These are phyloP conservation scores for Neopestalotiopsis sp. DNA, from an alignment of 2,329 filamentous ascomycete species.

Conservation along the genomic window DNA sequence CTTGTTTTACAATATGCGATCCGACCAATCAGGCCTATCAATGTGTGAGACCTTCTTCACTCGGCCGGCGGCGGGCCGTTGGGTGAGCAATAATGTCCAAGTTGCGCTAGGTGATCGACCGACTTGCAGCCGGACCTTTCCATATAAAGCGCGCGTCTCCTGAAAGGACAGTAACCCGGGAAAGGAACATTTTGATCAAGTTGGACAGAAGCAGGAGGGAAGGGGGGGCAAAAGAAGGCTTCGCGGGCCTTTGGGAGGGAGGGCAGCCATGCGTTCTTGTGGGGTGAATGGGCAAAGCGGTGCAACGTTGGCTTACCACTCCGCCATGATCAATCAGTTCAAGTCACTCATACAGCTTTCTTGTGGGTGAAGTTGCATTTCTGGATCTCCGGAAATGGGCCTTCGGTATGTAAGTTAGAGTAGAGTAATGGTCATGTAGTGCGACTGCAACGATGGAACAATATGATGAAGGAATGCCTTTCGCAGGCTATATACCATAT, in stretches of 20 bases:
- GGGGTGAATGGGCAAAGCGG: neutral
- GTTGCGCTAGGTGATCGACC: conserved; percentile 5
- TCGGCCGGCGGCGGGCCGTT: neutral
- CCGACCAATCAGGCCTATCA: neutral
- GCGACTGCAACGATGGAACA: neutral
- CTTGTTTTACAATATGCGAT: neutral
- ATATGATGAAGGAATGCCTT: no score
- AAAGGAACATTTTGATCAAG: neutral
- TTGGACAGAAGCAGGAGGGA: neutral
- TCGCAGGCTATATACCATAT: no score
- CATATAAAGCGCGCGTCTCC: neutral
- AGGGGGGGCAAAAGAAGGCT: neutral
- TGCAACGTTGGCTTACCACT: conserved; percentile 5
- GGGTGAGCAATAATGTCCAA: neutral
- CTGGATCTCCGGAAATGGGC: neutral
- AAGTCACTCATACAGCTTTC: no score
- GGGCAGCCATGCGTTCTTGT: neutral
- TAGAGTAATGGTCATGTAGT: neutral
- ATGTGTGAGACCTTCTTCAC: no score
- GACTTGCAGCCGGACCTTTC: conserved; percentile 8
- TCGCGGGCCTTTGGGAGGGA: neutral
- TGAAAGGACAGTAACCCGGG: neutral
- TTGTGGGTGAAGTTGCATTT: neutral
- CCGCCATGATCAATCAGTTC: conserved; percentile 3
- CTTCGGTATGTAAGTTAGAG: neutral